phyloP scores from a whole-genome alignment of 768 basidiomycete species.

The Strobilomyces echinocephalus region DNA sequence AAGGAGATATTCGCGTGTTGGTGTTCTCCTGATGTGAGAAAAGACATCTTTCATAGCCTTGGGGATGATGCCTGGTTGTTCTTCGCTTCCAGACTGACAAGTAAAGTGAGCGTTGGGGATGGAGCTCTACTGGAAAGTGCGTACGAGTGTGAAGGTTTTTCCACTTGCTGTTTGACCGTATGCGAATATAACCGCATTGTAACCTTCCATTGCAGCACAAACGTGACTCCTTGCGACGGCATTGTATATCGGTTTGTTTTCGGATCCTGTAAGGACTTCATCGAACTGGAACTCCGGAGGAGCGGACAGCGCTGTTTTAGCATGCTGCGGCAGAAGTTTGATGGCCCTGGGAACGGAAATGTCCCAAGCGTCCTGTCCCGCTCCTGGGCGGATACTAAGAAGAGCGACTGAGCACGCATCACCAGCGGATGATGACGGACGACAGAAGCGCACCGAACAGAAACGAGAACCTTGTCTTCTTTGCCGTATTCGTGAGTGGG shows the following conservation, averaged over 20 bases:
- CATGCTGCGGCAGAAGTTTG: constrained; percentile 54
- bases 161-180: constrained; percentile 86
- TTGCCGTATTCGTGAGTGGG: constrained; percentile 53
- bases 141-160: constrained; percentile 64
- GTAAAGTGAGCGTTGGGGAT: constrained; percentile 26
- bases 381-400: constrained; percentile 59
- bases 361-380: constrained; percentile 52
- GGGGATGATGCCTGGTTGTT: constrained; percentile 92
- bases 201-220: constrained; percentile 93
- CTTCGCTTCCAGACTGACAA: constrained; percentile 61
- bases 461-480: constrained; percentile 84
- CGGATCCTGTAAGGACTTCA: constrained; percentile 70
- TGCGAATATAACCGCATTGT: constrained; percentile 93
- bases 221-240: constrained; percentile 76
- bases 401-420: constrained; percentile 1
- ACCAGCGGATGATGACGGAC: neutral
- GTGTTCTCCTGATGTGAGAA: constrained; percentile 69
- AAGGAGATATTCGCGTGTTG: constrained; percentile 85
- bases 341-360: constrained; percentile 44
- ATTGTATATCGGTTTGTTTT: constrained; percentile 76
- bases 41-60: constrained; percentile 92
- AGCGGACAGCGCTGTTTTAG: constrained; percentile 40
- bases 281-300: constrained; percentile 63
- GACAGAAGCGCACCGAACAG: constrained; percentile 52
- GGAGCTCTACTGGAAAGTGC: constrained; percentile 21